Conservation (phyloP, 305 asterid genomes). For the Fraxinus angustifolia region DNA sequence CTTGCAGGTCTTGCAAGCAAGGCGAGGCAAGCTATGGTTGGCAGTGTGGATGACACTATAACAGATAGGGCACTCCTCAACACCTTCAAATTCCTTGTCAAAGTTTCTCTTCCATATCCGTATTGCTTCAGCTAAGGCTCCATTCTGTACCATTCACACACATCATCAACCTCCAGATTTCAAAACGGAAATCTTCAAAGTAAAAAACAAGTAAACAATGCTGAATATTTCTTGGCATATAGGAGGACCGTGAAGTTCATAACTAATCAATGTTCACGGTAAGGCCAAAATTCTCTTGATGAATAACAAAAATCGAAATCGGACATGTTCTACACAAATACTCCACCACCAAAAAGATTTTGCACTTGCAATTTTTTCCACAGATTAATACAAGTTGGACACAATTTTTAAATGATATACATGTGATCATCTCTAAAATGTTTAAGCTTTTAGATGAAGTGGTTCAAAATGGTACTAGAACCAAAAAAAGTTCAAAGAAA, state of each 20-base stretch:
- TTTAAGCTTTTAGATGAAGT: background rate
- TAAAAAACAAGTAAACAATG: background rate
- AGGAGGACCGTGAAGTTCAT: background rate
- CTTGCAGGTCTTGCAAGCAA: slow-evolving; percentile 97
- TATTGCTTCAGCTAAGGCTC: slow-evolving; percentile 96
- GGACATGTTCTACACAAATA: background rate
- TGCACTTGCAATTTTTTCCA: background rate
- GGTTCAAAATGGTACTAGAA: background rate
- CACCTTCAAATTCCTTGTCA: slow-evolving; percentile 97
- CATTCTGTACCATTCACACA: slow-evolving; percentile 57
- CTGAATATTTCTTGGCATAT: background rate
- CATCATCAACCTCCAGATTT: slow-evolving; percentile 16
- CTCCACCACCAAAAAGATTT: background rate
- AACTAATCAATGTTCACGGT: background rate
- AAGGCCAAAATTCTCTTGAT: background rate
- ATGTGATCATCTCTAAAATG: background rate
- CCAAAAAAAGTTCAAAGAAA: background rate
- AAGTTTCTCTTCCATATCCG: slow-evolving; percentile 89
- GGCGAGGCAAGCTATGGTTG: slow-evolving; percentile 91
- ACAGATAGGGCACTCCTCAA: slow-evolving; percentile 98
- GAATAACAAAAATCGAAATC: slow-evolving; percentile 3
- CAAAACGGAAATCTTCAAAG: background rate
- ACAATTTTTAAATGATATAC: background rate
- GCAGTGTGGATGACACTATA: slow-evolving; percentile 90
- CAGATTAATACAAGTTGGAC: background rate